Base-by-base conservation (phyloP, 371 early-diverging fungal species). In the Circinella umbellata region DNA sequence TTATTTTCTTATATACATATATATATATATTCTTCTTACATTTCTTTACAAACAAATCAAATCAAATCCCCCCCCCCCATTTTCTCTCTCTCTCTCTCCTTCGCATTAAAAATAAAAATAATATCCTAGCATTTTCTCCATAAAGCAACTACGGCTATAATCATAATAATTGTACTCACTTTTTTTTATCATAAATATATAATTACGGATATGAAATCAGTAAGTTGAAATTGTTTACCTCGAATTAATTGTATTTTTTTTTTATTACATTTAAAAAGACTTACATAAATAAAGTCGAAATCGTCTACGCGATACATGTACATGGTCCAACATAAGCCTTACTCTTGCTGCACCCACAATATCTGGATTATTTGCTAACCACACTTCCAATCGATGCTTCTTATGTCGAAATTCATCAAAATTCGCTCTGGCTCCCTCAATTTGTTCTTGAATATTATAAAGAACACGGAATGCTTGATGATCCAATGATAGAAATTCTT, bases 271-370 rank as follows among this genome's bases (percentile, higher is more conserved):
- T 11, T 18, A 11, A 46, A 8, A 10, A 2, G 9, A 46, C 47
- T 63, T 63, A 63, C 63, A 9, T 15, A 47, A 5, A 9, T 14
- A 27, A 18, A 63, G 9, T 46, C 63, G 46, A 35, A 20, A 63
- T 4, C 47, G 13, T 10, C 11, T 9, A n/a, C 20, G 46, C n/a
- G 27, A 15, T 20, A 18, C 35, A 20, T 34, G 20, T 3, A 18
- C 47, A 17, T 46, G 11, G 37, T 64, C 65, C 53, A 64, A 18
- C 53, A 38, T 61, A 18, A 67, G 51, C 27, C 51, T 38, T 6
- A 67, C 17, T 7, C 68, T 60, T n/a, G 61, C 68, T n/a, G 68
- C 49, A 36, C 68, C 68, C 4, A 67, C 68, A 48, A 54, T 35
- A 61, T 67, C 68, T 2, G 68, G 68, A 61, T 67, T 67, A 3